Percentiles rank a stretch among this genome's conserved stretches.
phyloP scores from a whole-genome alignment of 2,329 filamentous ascomycete genomes.

The Aspergillus sp. region DNA sequence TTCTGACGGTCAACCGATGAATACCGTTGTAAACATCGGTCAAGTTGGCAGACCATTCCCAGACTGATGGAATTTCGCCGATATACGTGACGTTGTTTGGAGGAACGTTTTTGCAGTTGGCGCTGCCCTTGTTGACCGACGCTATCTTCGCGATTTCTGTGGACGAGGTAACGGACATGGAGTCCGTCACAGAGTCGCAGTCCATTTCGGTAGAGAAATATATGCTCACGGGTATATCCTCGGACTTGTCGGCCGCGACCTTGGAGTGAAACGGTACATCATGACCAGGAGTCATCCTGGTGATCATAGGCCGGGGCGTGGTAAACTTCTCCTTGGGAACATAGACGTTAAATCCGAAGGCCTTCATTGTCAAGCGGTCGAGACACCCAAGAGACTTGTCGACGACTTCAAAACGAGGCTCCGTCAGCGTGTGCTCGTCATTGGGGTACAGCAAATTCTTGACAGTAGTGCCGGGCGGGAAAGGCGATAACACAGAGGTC shows the following conservation, averaged over 20 bases:
- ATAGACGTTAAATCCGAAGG: slow-evolving; percentile 53
- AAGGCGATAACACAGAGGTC: slow-evolving; percentile 49
- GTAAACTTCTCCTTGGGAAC: slow-evolving; percentile 46
- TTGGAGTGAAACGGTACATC: slow-evolving; percentile 48
- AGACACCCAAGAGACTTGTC: slow-evolving; percentile 48
- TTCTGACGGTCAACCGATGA: slow-evolving; percentile 49
- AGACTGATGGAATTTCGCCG: slow-evolving; percentile 46
- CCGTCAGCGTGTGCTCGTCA: slow-evolving; percentile 45
- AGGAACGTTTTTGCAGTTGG: slow-evolving; percentile 37
- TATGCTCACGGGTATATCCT: slow-evolving; percentile 43
- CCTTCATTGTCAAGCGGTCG: slow-evolving; percentile 41
- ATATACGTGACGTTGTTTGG: slow-evolving; percentile 29
- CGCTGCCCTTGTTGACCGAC: slow-evolving; percentile 35
- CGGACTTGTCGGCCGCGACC: slow-evolving; percentile 29
- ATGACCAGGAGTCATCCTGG: slow-evolving; percentile 52
- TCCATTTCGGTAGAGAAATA: slow-evolving; percentile 54
- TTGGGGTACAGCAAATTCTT: slow-evolving; percentile 56
- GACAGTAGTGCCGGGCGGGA: slow-evolving; percentile 44
- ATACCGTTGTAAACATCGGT: slow-evolving; percentile 52
- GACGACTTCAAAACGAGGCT: slow-evolving; percentile 41
- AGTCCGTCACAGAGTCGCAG: slow-evolving; percentile 45
- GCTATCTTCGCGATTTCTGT: slow-evolving; percentile 40
- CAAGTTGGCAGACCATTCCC: slow-evolving; percentile 46
- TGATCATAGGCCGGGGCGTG: slow-evolving; percentile 48
- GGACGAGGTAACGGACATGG: slow-evolving; percentile 45